Evolutionary conservation across 768 basidiomycete species (phyloP), one percentile per base, ranked within the genome.

Genomic region (Naganishia randhawae): DNA sequence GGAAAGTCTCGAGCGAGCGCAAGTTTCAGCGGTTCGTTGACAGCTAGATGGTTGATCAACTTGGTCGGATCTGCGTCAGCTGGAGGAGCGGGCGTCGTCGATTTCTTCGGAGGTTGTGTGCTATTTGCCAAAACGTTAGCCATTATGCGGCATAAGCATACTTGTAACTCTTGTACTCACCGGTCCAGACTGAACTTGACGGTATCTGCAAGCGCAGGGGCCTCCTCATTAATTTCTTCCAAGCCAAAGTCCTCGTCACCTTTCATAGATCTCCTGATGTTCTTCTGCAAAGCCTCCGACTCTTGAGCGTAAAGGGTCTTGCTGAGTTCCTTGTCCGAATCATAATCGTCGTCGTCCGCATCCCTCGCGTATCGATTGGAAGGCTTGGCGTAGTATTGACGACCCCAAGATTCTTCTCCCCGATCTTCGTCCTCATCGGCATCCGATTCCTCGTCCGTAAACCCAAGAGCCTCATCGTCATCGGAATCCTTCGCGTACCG

Each of bases 241-340:
- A 97, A 81, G 13, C 93, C 93, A 75, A 91, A 96, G 78, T 97
- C 93, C 17, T 85, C 87, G 50, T 91, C 89, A 10, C 73, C 80
- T 83, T 67, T 68, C 10, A 95, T 84, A 13, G 80, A 84, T 71
- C 90, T 88, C 35, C 88, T 84, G 27, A 85, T 82, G 80, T 90
- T 92, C 41, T 81, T 78, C 78, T 95, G 94, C 51, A 95, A 80
- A 67, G 91, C 83, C 72, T 81, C 86, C 8, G 89, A 90, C 78
- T 97, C 93, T 76, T 89, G 87, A 77, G 91, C 91, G 75, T 97
- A 92, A 57, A 95, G 81, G 71, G 89, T 88, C 74, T 94, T 89
- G 72, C 90, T 90, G 41, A 88, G 88, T 63, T 90, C 90, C 41
- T 72, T 69, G 27, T 65, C 64, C 45, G 48, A 39, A 42, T 65